phyloP scores from a whole-genome alignment of 163 green algal species.

The Volvox carteri region DNA sequence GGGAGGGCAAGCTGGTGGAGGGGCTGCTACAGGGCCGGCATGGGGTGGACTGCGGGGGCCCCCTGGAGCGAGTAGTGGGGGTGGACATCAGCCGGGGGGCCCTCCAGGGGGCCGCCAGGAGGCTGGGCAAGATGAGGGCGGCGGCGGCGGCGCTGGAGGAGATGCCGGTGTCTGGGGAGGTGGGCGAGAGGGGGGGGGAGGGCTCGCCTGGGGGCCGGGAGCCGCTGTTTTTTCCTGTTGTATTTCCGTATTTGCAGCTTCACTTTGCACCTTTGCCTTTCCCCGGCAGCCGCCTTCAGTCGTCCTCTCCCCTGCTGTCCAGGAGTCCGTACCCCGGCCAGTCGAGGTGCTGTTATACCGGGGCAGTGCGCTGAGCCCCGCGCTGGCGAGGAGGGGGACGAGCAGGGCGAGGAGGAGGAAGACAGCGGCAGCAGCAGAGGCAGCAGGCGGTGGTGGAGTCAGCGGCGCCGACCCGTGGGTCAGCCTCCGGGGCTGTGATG shows the following conservation, averaged over 20 bases:
- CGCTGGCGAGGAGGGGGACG: background rate
- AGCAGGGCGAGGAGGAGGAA: background rate
- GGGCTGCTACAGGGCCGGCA: constrained; percentile 38
- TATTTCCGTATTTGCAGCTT: background rate
- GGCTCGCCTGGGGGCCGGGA: background rate
- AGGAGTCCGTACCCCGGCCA: constrained; percentile 39
- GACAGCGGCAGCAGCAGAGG: background rate
- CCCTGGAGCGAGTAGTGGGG: constrained; percentile 1
- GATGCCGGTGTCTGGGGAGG: constrained; percentile 22
- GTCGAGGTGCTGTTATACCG: constrained; percentile 37
- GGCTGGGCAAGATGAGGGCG: constrained; percentile 41
- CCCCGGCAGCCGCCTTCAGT: background rate
- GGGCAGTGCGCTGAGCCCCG: constrained; percentile 35
- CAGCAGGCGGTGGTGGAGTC: background rate
- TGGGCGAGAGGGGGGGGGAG: constrained; percentile 4
- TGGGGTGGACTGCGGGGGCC: constrained; percentile 22
- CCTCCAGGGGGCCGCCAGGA: constrained; percentile 9
- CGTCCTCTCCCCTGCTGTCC: background rate
- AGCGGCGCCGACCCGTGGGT: constrained; percentile 23
- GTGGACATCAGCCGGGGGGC: constrained; percentile 34
- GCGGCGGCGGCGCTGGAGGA: constrained; percentile 42
- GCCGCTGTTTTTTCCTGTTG: background rate
- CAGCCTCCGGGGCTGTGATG: constrained; percentile 48
- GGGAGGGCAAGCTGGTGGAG: constrained; percentile 39
- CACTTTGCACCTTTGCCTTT: background rate